Base-by-base conservation (phyloP, 164 flowering plant species). In the Vitis amurensis region DNA sequence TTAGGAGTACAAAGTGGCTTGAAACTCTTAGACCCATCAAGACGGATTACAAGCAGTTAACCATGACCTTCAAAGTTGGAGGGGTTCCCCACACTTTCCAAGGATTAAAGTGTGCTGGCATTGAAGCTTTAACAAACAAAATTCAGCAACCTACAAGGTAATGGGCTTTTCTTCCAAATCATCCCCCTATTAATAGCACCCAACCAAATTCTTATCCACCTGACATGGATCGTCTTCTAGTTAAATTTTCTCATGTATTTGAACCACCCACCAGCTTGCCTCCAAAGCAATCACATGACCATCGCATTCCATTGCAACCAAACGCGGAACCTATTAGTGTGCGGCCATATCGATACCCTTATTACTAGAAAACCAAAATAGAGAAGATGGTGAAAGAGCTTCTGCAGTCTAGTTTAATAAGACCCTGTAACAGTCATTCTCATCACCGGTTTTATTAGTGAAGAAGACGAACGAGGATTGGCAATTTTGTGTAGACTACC, bases 1-100 rank as follows among this genome's bases (percentile, higher is more conserved):
- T 52, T 52, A 14, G 59, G 60, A 6, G 69, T 16, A 11, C 50
- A 67, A n/a, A n/a, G 27, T 67, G 61, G 69, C 4, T 67, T n/a
- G 59, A 27, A 17, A 31, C 29, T 7, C 15, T 67, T 2, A 16
- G 70, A 1, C 29, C 60, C 9, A 11, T 59, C 37, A 8, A 31
- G 12, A 15, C 47, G 9, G n/a, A 67, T 17, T 67, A 53, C 15
- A 67, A 9, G n/a, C 19, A 27, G 2, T 7, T 55, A n/a, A 9
- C 15, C 5, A 44, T 67, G 61, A 37, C 59, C 13, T 67, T 67
- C 61, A 56, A 10, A 14, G 17, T 1, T 31, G 49, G 44, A 16
- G 50, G n/a, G 1, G 19, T 13, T 4, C 19, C 3, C 48, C 9
- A 23, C 49, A 31, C 59, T 5, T 19, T 65, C 10, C 4, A 9